These are phyloP conservation scores for Ochromonas danica DNA, from an alignment of 108 stramenopile species.

Conservation along the genomic window DNA sequence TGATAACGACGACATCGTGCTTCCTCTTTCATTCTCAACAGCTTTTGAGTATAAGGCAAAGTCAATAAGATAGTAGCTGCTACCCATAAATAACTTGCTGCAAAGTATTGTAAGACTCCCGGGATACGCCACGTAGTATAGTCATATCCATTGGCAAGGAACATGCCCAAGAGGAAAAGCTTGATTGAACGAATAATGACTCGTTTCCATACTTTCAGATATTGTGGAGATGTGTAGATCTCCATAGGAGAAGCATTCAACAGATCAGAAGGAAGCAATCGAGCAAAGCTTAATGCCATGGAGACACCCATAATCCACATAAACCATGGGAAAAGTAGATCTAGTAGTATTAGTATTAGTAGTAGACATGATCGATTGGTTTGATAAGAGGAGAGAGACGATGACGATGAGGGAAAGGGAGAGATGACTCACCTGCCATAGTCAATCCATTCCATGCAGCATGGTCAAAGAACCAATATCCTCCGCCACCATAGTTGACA, in stretches of 20 bases:
- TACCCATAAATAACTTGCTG: constrained; percentile 7
- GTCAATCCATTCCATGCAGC: constrained; percentile 43
- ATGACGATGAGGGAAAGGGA: too few species aligned
- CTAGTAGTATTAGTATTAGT: too few species aligned
- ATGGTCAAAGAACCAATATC: constrained; percentile 48
- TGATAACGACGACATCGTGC: background rate
- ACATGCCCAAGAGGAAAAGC: constrained; percentile 33
- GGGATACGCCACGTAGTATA: constrained; percentile 32
- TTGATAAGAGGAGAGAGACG: too few species aligned
- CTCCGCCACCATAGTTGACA: constrained; percentile 48
- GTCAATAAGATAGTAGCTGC: constrained; percentile 29
- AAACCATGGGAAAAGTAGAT: constrained; percentile 44
- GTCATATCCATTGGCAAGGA: constrained; percentile 36
- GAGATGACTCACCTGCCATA: too few species aligned
- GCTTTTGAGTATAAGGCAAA: background rate
- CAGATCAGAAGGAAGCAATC: background rate
- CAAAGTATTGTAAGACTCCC: constrained; percentile 47
- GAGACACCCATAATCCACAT: constrained; percentile 48
- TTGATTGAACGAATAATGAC: constrained; percentile 2
- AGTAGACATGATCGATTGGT: too few species aligned
- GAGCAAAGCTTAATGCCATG: constrained; percentile 24
- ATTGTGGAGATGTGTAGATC: constrained; percentile 11
- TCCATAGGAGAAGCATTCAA: background rate
- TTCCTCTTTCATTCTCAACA: background rate
- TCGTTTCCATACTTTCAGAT: background rate